Evolutionary conservation across 139 green algal genomes (phyloP), one percentile per base, ranked within the genome.

Genomic region (Dunaliella sp.): DNA sequence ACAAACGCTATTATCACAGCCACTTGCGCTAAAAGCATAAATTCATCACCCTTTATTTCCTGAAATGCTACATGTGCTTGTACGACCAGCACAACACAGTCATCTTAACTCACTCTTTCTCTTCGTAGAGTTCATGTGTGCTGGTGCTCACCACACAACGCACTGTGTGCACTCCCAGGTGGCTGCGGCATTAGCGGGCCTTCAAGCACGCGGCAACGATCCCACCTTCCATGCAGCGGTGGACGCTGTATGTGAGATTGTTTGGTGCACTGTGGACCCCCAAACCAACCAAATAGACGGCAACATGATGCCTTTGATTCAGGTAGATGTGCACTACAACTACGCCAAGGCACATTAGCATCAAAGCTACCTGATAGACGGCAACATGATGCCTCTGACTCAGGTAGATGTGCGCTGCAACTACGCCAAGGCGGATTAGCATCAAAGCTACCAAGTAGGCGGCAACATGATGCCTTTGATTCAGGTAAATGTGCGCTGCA

Each of bases 201-300:
- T 98, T 30, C 37, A 90, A 32, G 58, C 26, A 2, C 79, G 65
- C 31, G 34, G 83, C 26, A 34, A 38, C 0, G 74, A 86, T 30
- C 91, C 93, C 81, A 92, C 89, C 7, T 98, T 98, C 87, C 92
- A 97, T 73, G 86, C 90, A 3, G 91, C 94, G 1, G 94, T 96
- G 24, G 96, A 98, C 33, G 95, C 94, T 24, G 91, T 95, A 32
- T 94, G 91, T 38, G 93, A 96, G 88, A 78, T 96, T 36, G 91
- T 96, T 1, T 93, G 92, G 87, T 87, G 87, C 28, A 93, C 93
- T 1, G 93, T 94, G 2, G 88, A 93, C 65, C 72, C 78, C 0
- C 7, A 30, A 0, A 89, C 48, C 22, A 76, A 73, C 2, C 36
- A 82, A 0, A 84, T 92, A n/a, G 84, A 90, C 28, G 77, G 84